Evolutionary conservation across 1,284 basidiomycete genomes (phyloP).

Genomic region (Cystobasidium pallidum): DNA sequence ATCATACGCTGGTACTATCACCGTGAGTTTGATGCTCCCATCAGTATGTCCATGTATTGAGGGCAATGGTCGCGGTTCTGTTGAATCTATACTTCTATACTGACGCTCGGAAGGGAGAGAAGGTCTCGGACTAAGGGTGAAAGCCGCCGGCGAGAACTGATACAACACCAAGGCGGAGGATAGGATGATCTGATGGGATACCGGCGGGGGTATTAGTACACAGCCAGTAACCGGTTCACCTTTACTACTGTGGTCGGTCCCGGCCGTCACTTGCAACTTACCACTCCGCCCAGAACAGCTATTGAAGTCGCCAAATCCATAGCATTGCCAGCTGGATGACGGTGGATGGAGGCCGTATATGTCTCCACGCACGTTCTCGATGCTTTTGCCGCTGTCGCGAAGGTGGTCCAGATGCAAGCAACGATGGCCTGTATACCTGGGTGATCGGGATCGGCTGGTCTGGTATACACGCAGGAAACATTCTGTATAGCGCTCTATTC

Average conservation of each 20-base stretch:
- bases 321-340: neutral
- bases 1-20: slow-evolving; percentile 90
- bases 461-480: too few species aligned
- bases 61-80: slow-evolving; percentile 16
- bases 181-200: slow-evolving; percentile 15
- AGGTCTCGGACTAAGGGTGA: slow-evolving; percentile 23
- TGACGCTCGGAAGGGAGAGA: slow-evolving; percentile 33
- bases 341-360: too few species aligned
- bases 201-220: too few species aligned
- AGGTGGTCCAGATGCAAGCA: neutral
- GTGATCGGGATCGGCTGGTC: neutral
- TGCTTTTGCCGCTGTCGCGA: slow-evolving; percentile 9
- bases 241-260: too few species aligned
- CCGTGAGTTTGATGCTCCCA: slow-evolving; percentile 61
- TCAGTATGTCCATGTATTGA: slow-evolving; percentile 7
- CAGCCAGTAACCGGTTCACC: too few species aligned
- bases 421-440: neutral
- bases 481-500: neutral
- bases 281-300: slow-evolving; percentile 19
- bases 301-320: slow-evolving; percentile 19
- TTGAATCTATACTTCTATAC: slow-evolving; percentile 12
- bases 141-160: slow-evolving; percentile 28
- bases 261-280: too few species aligned
- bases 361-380: too few species aligned
- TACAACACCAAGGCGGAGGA: slow-evolving; percentile 26